phyloP scores from a whole-genome alignment of 345 rosid species.

The Gynandropsis gynandra region DNA sequence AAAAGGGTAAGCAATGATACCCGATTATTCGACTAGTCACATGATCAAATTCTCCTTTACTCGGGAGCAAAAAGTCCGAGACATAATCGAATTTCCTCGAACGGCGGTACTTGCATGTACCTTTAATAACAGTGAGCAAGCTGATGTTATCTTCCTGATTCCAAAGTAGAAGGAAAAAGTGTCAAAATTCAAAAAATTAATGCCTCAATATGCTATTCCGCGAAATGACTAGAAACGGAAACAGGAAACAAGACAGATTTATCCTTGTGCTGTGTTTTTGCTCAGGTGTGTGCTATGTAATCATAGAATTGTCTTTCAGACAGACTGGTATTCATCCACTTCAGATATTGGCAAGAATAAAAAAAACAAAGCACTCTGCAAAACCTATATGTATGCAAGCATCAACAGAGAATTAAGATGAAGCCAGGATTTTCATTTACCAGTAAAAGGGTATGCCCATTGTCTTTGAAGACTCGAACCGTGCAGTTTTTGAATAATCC shows the following conservation, averaged over 20 bases:
- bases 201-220: no score
- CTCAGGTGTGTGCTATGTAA: no score
- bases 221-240: no score
- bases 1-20: constrained; percentile 27
- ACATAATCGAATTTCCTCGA: constrained; percentile 35
- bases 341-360: no score
- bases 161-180: constrained; percentile 1
- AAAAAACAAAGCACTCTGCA: no score
- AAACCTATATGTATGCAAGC: neutral
- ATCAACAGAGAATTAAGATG: neutral
- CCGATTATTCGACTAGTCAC: constrained; percentile 33
- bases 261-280: neutral
- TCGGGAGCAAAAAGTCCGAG: constrained; percentile 51
- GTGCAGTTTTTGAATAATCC: constrained; percentile 41
- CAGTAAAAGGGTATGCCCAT: constrained; percentile 52
- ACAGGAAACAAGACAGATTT: no score
- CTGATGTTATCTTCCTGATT: constrained; percentile 52
- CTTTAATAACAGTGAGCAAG: constrained; percentile 53
- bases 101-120: constrained; percentile 41
- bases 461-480: constrained; percentile 46
- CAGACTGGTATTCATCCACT: neutral
- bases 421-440: constrained; percentile 20
- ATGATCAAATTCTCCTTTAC: constrained; percentile 37
- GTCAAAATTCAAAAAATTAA: neutral
- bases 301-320: neutral